Base-by-base conservation (phyloP, 116 monocot genomes). In the Zostera marina region DNA sequence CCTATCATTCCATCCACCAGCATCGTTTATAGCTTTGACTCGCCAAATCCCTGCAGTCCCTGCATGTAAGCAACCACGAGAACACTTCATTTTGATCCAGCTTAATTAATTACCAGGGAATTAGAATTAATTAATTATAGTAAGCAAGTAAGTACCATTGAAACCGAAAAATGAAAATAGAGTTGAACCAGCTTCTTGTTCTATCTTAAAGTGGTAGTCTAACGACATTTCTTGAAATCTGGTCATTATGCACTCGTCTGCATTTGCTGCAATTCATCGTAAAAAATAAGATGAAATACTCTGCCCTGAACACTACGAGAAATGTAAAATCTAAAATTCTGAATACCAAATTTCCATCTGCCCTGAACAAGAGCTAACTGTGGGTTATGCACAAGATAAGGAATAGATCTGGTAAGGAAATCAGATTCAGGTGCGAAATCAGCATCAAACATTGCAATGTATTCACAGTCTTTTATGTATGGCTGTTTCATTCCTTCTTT, bases 311-410 rank as follows among this genome's bases (percentile, higher is more conserved):
- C n/a, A n/a, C n/a, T 9, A 54, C 24, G 13, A 19, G 0, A 11
- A 8, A n/a, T n/a, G n/a, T n/a, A n/a, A n/a, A n/a, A n/a, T n/a
- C n/a, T n/a, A n/a, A n/a, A n/a, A n/a, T n/a, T 0, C 62, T 53
- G n/a, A n/a, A n/a, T 45, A 84, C 84, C 84, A 42, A 84, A 78
- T 44, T 80, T 80, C 84, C 89, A 84, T 15, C 88, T 60, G 16
- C 80, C 64, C 46, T 83, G 83, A 64, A 83, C 68, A 26, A 74
- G 68, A 16, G 59, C 75, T 22, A 76, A 49, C 10, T 62, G 10
- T 1, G 75, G 61, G 52, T 75, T 75, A 49, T 75, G 60, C 9
- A 62, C 47, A 0, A 75, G 57, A 49, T 66, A 76, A 15, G 75
- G 75, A 21, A 76, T 43, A 47, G 66, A 48, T 11, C 70, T 44